These are phyloP conservation scores for Skeletonema menzelii DNA, from an alignment of 108 stramenopile species.

Conservation along the genomic window DNA sequence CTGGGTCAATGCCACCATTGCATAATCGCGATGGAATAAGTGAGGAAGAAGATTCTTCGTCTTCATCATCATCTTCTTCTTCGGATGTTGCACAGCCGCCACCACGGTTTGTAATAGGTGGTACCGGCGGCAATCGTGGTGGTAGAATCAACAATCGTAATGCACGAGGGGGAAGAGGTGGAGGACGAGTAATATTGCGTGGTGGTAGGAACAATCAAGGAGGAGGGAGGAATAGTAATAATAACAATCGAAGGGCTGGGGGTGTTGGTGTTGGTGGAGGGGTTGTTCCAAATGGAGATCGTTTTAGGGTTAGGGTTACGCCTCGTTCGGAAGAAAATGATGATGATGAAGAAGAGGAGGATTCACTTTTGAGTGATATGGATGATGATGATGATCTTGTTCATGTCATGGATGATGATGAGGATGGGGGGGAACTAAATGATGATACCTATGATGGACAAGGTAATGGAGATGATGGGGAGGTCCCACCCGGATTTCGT, in stretches of 20 bases:
- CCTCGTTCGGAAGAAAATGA: not conserved
- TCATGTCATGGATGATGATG: not conserved
- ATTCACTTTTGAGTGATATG: not conserved
- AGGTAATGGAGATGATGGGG: not conserved
- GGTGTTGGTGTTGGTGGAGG: too few relatives aligned
- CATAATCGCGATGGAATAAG: not conserved
- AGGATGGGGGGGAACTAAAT: not conserved
- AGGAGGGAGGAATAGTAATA: not conserved
- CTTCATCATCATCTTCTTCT: too few relatives aligned
- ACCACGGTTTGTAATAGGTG: not conserved
- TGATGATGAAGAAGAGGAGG: not conserved
- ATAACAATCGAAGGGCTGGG: not conserved
- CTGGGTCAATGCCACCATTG: not conserved
- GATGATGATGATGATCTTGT: not conserved
- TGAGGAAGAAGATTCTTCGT: not conserved
- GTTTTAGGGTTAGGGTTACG: too few relatives aligned
- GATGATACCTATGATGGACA: not conserved
- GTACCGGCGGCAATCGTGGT: not conserved
- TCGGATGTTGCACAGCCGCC: not conserved
- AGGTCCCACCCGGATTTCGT: not conserved
- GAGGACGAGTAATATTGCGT: not conserved
- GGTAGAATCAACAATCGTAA: not conserved
- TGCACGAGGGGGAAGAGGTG: not conserved
- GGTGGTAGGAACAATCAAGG: too few relatives aligned
- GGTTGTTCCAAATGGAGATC: too few relatives aligned